A percentile compares a stretch with the other conserved stretches of the same genome.
phyloP scores from a whole-genome alignment of 129 eudicot genomes.

The Heracleum sosnowskyi region DNA sequence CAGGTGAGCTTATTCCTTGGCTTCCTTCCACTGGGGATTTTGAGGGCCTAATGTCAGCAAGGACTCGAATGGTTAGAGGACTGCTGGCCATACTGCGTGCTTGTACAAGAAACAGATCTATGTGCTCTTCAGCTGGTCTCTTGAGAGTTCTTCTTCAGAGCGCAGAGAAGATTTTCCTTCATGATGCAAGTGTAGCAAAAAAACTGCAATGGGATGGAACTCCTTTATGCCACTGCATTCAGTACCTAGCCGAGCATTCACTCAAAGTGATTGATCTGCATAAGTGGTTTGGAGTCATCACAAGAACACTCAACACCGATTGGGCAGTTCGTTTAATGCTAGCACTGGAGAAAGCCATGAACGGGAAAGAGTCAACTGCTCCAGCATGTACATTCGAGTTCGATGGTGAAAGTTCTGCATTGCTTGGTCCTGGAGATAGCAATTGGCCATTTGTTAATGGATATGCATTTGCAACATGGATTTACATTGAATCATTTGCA shows the following conservation, averaged over 20 bases:
- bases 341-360: constrained; percentile 84
- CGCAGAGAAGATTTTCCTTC: constrained; percentile 72
- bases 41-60: constrained; percentile 70
- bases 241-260: constrained; percentile 93
- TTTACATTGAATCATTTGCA: constrained; percentile 93
- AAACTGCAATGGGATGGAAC: constrained; percentile 79
- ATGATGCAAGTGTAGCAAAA: constrained; percentile 37
- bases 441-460: constrained; percentile 96
- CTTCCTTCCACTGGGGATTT: constrained; percentile 67
- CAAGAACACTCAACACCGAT: constrained; percentile 41
- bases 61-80: constrained; percentile 97
- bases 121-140: constrained; percentile 88
- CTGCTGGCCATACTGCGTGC: constrained; percentile 84
- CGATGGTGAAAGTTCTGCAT: constrained; percentile 98
- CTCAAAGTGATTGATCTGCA: constrained; percentile 75
- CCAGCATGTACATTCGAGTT: constrained; percentile 91
- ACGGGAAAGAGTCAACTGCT: constrained; percentile 80
- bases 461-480: constrained; percentile 96
- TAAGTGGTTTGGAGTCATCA: constrained; percentile 65
- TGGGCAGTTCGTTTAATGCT: constrained; percentile 81
- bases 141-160: constrained; percentile 65
- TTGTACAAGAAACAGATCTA: constrained; percentile 95
- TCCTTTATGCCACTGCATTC: constrained; percentile 84
- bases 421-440: constrained; percentile 98
- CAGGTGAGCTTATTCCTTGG: constrained; percentile 94